Evolutionary conservation across 805 yeast species (phyloP), one percentile per base, ranked within the genome.

Genomic region (Maudiozyma bulderi): DNA sequence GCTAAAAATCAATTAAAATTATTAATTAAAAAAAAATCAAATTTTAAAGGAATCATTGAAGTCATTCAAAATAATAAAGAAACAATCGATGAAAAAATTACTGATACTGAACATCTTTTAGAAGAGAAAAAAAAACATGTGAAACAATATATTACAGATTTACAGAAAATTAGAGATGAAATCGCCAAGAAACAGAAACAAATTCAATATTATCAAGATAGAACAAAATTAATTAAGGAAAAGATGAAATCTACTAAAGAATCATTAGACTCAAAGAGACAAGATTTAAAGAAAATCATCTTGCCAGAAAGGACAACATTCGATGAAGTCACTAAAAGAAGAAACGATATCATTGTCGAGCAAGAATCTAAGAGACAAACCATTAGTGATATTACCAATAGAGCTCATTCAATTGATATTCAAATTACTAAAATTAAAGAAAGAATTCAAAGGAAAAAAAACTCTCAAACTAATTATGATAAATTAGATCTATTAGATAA

Each of bases 401-500:
- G 66, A 43, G 61, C 67, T 1, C 48, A 58, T 3, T 60, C 72
- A 6, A 68, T 70, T 26, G 73, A 72, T 47, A 62, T 72, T 48
- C 76, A 74, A 50, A 61, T 72, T 20, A 57, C 73, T 34, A 63
- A 63, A 13, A 50, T 70, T 9, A 57, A 68, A 34, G 52, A 54
- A 26, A 71, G 73, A 45, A 54, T 72, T 0, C 65, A 59, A 3
- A 57, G 56, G 2, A 54, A 74, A 28, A 68, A 72, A 48, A 64
- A 67, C 6, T 66, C 67, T 26, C 59, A 74, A 34, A 62, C 62
- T 31, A 70, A 78, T 8, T 73, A 69, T 11, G 90, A 84, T 60
- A 74, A 75, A 56, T 58, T 83, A 3, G 69, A 68, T 13, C 57
- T 78, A 3, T 60, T 84, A 28, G 74, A 75, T 51, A 56, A 55